phyloP scores from a whole-genome alignment of 2,329 filamentous ascomycete genomes.

The Nemania sp. region DNA sequence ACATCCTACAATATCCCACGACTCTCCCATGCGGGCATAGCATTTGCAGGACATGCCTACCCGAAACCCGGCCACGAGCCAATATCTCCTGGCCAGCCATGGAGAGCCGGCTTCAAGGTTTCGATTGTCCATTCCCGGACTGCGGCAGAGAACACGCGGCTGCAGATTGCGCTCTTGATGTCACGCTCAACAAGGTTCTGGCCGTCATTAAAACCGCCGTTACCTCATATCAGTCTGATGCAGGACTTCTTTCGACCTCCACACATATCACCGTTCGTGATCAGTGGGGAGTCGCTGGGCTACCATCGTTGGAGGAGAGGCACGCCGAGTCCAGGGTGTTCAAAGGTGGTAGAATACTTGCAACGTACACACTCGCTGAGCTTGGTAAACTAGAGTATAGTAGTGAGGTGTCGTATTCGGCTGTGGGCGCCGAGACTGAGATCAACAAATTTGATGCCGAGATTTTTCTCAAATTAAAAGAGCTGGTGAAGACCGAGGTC shows the following conservation, averaged over 20 bases:
- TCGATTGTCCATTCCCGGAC: constrained; percentile 76
- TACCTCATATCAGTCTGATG: constrained; percentile 51
- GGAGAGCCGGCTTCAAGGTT: constrained; percentile 74
- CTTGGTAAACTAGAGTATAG: constrained; percentile 53
- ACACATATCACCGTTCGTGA: constrained; percentile 56
- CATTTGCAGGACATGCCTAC: constrained; percentile 81
- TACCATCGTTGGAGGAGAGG: constrained; percentile 56
- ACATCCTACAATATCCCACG: constrained; percentile 74
- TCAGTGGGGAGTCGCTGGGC: constrained; percentile 56
- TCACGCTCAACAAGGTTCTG: constrained; percentile 79
- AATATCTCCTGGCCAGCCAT: constrained; percentile 83
- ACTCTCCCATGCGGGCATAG: constrained; percentile 85
- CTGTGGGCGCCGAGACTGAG: constrained; percentile 48
- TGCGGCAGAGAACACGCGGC: constrained; percentile 79
- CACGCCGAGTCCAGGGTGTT: constrained; percentile 54
- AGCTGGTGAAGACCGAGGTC: constrained; percentile 74
- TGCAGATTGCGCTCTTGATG: constrained; percentile 81
- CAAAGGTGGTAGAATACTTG: constrained; percentile 70
- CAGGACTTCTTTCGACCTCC: constrained; percentile 54
- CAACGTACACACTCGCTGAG: constrained; percentile 73
- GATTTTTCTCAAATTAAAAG: constrained; percentile 69
- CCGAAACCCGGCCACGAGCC: constrained; percentile 70
- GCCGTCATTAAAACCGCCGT: constrained; percentile 69
- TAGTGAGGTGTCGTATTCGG: constrained; percentile 47
- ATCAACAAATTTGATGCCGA: constrained; percentile 57